Percentiles rank a stretch among this genome's conserved stretches.
These are phyloP conservation scores for Senna siamea DNA, from an alignment of 306 rosid species.

Conservation along the genomic window DNA sequence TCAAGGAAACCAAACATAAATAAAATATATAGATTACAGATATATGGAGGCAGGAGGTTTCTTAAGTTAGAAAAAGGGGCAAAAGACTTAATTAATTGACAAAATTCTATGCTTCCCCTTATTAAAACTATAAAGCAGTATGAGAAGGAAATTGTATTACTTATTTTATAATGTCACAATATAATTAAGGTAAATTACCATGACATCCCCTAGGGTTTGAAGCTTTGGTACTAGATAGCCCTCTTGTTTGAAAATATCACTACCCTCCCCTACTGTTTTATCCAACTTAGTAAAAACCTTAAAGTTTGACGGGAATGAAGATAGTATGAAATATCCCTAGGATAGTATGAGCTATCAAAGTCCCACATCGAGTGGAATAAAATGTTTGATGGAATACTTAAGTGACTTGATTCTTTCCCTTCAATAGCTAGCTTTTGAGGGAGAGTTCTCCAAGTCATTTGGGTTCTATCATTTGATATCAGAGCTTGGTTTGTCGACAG, in stretches of 20 bases:
- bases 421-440: no score
- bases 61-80: background rate
- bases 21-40: background rate
- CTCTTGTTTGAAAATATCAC: background rate
- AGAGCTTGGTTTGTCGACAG: no score
- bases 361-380: no score
- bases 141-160: background rate
- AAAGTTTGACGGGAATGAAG: no score
- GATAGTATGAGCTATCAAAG: no score
- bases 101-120: background rate
- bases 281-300: background rate
- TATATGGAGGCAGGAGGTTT: background rate
- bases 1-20: background rate
- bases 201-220: background rate
- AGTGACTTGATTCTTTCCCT: no score
- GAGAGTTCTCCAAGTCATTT: no score
- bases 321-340: no score
- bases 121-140: background rate
- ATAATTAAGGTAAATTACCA: background rate
- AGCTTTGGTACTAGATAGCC: background rate
- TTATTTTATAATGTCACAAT: background rate
- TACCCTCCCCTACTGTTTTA: background rate
- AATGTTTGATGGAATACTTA: no score
- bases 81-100: background rate
- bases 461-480: no score